These are phyloP conservation scores for Neurospora sp. DNA, from an alignment of 495 filamentous ascomycete genomes.

Conservation along the genomic window DNA sequence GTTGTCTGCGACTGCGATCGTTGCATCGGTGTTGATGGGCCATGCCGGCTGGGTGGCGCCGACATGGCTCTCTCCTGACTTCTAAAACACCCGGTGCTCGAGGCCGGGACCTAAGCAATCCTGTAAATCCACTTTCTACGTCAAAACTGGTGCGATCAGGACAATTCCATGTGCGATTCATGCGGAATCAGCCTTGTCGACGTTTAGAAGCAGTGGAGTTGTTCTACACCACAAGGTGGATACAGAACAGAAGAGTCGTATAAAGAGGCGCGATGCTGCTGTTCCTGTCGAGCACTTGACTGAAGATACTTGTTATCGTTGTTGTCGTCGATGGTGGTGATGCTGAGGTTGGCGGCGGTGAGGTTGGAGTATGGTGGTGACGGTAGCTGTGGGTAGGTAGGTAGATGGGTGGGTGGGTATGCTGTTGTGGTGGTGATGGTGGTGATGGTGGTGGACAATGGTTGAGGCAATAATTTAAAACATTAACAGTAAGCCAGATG, in stretches of 20 bases:
- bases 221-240: neutral
- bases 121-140: constrained; percentile 15
- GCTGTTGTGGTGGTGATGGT: neutral
- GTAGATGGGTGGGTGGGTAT: neutral
- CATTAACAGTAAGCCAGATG: neutral
- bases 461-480: neutral
- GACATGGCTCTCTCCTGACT: constrained; percentile 22
- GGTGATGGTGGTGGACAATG: neutral
- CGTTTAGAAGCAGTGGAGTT: neutral
- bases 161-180: constrained; percentile 23
- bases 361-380: neutral
- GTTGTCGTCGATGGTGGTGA: neutral
- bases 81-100: constrained; percentile 17
- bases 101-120: constrained; percentile 18
- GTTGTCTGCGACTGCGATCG: constrained; percentile 42
- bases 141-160: constrained; percentile 19
- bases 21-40: constrained; percentile 38
- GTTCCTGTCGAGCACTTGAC: neutral
- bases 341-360: neutral
- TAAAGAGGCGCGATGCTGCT: neutral
- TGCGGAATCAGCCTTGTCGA: constrained; percentile 9
- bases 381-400: neutral
- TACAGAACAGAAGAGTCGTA: neutral
- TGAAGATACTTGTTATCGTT: neutral
- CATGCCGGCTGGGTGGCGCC: constrained; percentile 24